These are phyloP conservation scores for Cinnamomum micranthum DNA, from an alignment of 164 flowering plant species.

Conservation along the genomic window DNA sequence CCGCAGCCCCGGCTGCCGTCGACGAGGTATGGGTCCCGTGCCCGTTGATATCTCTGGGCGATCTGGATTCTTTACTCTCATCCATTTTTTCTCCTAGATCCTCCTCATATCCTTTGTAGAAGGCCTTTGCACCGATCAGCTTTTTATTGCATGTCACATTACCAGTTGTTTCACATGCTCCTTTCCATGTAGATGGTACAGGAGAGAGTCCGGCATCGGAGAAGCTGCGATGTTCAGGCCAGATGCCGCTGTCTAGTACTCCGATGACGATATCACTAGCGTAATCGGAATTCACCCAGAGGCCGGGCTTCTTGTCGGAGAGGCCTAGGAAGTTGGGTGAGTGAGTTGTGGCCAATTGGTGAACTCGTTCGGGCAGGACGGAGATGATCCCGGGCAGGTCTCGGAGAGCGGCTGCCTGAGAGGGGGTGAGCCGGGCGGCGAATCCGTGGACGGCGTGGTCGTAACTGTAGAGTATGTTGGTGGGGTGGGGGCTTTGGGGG, in stretches of 20 bases:
- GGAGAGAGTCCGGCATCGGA: constrained; percentile 44
- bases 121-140: constrained; percentile 71
- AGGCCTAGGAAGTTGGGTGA: constrained; percentile 71
- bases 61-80: constrained; percentile 42
- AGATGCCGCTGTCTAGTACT: constrained; percentile 79
- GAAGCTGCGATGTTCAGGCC: constrained; percentile 78
- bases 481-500: constrained; percentile 11
- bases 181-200: constrained; percentile 61
- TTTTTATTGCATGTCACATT: constrained; percentile 67
- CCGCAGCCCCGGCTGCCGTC: constrained; percentile 75
- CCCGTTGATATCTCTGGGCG: constrained; percentile 84
- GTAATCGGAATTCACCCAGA: constrained; percentile 66
- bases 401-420: constrained; percentile 43
- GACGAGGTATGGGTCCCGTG: constrained; percentile 95
- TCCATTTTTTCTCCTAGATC: constrained; percentile 18
- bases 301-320: constrained; percentile 34
- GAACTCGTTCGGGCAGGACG: constrained; percentile 47
- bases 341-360: constrained; percentile 65
- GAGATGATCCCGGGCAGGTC: constrained; percentile 46
- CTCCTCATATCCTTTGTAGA: constrained; percentile 50
- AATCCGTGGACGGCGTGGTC: constrained; percentile 68
- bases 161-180: constrained; percentile 38
- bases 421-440: constrained; percentile 58
- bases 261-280: constrained; percentile 74
- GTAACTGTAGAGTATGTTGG: constrained; percentile 19